A percentile compares a stretch with the other conserved stretches of the same genome.
Conservation (phyloP, 140 eudicot species). For the Erigeron philadelphicus region DNA sequence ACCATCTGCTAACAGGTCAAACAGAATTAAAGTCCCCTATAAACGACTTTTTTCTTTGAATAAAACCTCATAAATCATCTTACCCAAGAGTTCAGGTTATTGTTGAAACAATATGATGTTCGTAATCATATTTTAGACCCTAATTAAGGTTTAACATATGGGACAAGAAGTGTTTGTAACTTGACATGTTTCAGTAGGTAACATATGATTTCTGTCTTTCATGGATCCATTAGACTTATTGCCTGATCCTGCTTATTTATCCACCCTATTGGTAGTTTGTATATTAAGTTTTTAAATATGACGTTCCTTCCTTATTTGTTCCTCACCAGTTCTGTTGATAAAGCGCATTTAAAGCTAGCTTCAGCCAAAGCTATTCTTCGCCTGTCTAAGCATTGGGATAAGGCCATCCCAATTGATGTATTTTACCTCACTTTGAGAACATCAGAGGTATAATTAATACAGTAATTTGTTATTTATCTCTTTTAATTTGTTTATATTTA, state of each 20-base stretch:
- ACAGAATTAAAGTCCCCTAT: background rate
- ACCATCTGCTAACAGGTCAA: background rate
- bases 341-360: slow-evolving; percentile 82
- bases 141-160: too few species aligned
- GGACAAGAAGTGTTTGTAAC: background rate
- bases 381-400: slow-evolving; percentile 87
- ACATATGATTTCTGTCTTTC: background rate
- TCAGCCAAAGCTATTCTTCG: slow-evolving; percentile 95
- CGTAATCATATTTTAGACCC: background rate
- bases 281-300: slow-evolving; percentile 4
- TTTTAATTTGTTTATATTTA: background rate
- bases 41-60: background rate
- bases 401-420: slow-evolving; percentile 60
- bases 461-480: slow-evolving; percentile 5
- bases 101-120: background rate
- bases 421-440: slow-evolving; percentile 71
- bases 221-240: background rate
- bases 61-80: background rate
- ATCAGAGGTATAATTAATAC: slow-evolving; percentile 55
- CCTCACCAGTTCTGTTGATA: slow-evolving; percentile 57
- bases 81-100: background rate
- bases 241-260: background rate
- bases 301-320: slow-evolving; percentile 6
- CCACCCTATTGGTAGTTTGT: slow-evolving; percentile 5
- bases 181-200: background rate